Base-by-base conservation (phyloP, 192 early-diverging fungal genomes). In the Coemansia sp. region DNA sequence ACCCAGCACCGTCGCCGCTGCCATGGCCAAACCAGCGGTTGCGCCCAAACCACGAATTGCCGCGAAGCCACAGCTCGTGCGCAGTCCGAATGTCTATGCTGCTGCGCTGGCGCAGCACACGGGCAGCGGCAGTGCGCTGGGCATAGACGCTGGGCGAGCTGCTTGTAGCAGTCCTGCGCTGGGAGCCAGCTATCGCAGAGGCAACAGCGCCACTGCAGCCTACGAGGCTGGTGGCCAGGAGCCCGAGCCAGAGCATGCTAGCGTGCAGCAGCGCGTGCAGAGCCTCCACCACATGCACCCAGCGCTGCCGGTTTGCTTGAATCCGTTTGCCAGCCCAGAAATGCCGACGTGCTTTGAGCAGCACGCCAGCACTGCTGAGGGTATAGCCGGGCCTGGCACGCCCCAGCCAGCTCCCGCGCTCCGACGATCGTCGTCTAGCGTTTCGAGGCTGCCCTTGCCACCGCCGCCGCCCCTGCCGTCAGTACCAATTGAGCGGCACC, bases 281-380 rank as follows among this genome's bases (percentile, higher is more conserved):
- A 70, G 68, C 36, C 64, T 79, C 31, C 49, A 53, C n/a, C 58
- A 42, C 31, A 32, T 54, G 3, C 63, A 57, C 9, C 43, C 20
- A 43, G 12, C 46, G 27, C 53, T 19, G 19, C 45, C 49, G 22
- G 58, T 47, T 20, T 27, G 3, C 0, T 53, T 53, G 1, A 79
- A 80, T 27, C 78, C 78, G 11, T 80, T 80, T 80, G 72, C 78
- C 51, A 80, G 78, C 65, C 78, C 78, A 10, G 73, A 80, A 40
- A 68, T 80, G 29, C 22, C 64, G 1, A 54, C 35, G 6, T 24
- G 56, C 10, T 58, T 58, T 38, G 56, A 58, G 51, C 51, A 54
- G 17, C 6, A 15, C 27, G 51, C 14, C 15, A 12, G 14, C 25
- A 15, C 3, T 25, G 47, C 14, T 25, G 47, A 25, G 22, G 22